Evolutionary conservation across 106 monocot genomes (phyloP).

Genomic region (Dioscorea alata): DNA sequence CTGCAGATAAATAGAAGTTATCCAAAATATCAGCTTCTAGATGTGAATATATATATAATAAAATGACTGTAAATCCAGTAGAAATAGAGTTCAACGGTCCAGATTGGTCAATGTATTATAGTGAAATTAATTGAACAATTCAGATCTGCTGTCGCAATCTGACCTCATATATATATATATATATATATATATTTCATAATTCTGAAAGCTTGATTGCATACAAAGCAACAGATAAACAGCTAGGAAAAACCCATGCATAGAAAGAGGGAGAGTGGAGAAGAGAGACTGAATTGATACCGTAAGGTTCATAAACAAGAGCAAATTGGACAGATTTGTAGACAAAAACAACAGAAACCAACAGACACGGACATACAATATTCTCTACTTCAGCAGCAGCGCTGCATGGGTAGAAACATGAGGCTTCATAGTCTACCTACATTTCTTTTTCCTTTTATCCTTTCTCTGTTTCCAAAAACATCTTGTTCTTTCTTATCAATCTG

Average conservation of each 20-base stretch:
- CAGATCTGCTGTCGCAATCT: no score
- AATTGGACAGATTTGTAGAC: background rate
- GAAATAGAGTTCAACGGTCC: no score
- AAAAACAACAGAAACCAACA: background rate
- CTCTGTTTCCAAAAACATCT: background rate
- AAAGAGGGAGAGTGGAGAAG: background rate
- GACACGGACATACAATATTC: background rate
- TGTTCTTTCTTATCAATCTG: slow-evolving; percentile 13
- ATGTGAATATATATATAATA: no score
- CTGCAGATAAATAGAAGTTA: no score
- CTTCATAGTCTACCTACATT: slow-evolving; percentile 1
- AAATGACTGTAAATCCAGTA: no score
- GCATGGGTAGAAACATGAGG: background rate
- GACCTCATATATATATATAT: no score
- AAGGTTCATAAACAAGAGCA: background rate
- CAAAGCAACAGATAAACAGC: no score
- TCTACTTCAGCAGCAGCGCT: background rate
- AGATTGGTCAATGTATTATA: no score
- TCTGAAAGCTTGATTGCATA: no score
- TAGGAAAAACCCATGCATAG: background rate
- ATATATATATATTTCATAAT: no score
- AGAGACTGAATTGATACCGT: background rate
- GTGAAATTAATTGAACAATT: no score
- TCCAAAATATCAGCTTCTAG: no score
- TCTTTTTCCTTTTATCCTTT: background rate